Base-by-base conservation (phyloP, 192 early-diverging fungal species). In the Backusella tuberculispora region DNA sequence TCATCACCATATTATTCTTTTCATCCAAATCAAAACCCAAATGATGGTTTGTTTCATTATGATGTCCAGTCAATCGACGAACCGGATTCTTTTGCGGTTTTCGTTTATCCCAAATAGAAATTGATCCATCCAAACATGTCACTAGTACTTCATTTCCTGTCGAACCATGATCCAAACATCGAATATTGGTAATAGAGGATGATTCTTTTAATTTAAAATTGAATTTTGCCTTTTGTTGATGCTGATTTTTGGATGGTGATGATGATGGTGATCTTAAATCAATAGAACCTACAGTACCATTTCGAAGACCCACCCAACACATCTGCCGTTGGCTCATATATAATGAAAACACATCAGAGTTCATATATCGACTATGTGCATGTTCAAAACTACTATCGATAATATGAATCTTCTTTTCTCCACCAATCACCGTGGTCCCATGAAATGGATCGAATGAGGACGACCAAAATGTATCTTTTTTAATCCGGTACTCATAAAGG, bases 381-480 rank as follows among this genome's bases (percentile, higher is more conserved):
- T 24, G 68, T 1, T 46, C 68, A 21, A 69, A 45, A 4, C 40
- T n/a, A 9, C 24, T 45, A 29, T 41, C n/a, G 21, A 69, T 29
- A 8, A 46, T 42, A n/a, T 47, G 26, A 0, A 69, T 8, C 6
- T 42, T 45, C 26, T 21, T 24, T 15, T 69, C 68, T 29, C 44
- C 42, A 17, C 68, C 68, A 10, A 69, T 13, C 4, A 45, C 15
- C 4, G 44, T 34, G 24, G 6, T 44, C 5, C 24, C 68, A 1
- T 69, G 26, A 24, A 46, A 26, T 3, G 17, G 17, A 3, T 40
- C 37, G 15, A 47, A 43, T 0, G 21, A 10, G 14, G 44, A 45
- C 6, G 68, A 34, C 68, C 68, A 69, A 29, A 69, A 69, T 5
- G 24, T 24, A 14, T 69, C 68, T 26, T 47, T 46, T 34, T 47